phyloP scores from a whole-genome alignment of 345 rosid species.

The Sonneratia alba region DNA sequence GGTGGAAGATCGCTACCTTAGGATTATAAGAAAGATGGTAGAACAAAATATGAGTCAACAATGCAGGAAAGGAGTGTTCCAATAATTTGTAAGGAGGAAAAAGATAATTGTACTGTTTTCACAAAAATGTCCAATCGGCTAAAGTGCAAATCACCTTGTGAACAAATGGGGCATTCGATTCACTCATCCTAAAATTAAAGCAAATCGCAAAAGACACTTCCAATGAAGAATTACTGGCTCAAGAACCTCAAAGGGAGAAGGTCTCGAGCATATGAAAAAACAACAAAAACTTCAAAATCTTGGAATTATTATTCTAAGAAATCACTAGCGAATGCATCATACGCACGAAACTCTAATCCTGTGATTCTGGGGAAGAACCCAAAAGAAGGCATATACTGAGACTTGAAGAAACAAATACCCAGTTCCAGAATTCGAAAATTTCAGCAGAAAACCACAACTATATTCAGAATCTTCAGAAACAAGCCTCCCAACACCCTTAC shows the following conservation, averaged over 20 bases:
- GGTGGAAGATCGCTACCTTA: neutral
- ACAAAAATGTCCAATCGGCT: neutral
- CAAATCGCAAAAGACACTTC: neutral
- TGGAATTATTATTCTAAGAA: neutral
- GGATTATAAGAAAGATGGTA: neutral
- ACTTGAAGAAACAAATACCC: neutral
- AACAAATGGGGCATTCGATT: neutral
- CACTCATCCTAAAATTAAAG: neutral
- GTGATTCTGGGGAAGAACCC: neutral
- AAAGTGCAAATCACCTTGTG: neutral
- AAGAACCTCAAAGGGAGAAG: neutral
- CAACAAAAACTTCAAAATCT: neutral
- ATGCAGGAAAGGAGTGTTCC: neutral
- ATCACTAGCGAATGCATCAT: neutral
- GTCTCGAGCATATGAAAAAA: neutral
- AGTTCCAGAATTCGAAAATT: neutral
- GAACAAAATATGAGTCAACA: neutral
- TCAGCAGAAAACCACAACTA: neutral
- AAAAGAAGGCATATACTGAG: neutral
- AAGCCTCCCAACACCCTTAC: neutral
- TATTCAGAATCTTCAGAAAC: neutral
- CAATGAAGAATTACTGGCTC: neutral
- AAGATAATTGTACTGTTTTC: neutral
- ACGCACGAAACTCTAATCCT: neutral
- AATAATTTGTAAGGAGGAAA: neutral